Base-by-base conservation (phyloP, 2,329 filamentous ascomycete genomes). In the Calonectria leucothoes region DNA sequence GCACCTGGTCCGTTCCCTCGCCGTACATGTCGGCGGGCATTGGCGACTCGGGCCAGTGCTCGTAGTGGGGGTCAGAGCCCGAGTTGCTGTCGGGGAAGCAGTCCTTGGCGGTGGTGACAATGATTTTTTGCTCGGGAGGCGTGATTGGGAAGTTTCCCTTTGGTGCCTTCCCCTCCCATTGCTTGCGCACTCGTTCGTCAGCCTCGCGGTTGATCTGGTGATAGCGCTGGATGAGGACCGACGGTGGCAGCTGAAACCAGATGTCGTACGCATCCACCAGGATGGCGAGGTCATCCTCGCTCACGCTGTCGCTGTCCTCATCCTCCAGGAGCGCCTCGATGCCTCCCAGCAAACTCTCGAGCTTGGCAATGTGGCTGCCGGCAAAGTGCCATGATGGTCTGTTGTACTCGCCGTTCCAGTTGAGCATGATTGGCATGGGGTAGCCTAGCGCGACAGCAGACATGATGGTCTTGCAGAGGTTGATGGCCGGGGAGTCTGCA, bases 191-290 rank as follows among this genome's bases (percentile, higher is more conserved):
- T 10, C 84, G 80, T 4, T 76, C 78, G 61, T 85, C 79, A 15
- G 84, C 83, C 48, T 84, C 80, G 6, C 74, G 74, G 70, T 85
- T 85, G 29, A 85, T 75, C 17, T 77, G 76, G 64, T 84, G 84
- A 68, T 82, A 86, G 10, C 84, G 81, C 48, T 83, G 71, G 6
- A 86, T 80, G 2, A 86, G 79, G 1, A 84, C 83, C 6, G 82
- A 82, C 0, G 84, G 82, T 0, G 84, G 84, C 0, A 86, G 80
- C 65, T 86, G 84, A 51, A 86, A 86, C 84, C 84, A 85, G 45
- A 83, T 76, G 51, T 86, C 83, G 72, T 86, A 82, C 0, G 83
- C 82, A 29, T 86, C 84, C 2, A 86, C 82, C n/a, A 86, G 76
- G 0, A 86, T 75, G 0, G 81, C 81, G 1, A 86, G 71, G 68